phyloP scores from a whole-genome alignment of 768 basidiomycete species.

The Tubosaeta sp. region DNA sequence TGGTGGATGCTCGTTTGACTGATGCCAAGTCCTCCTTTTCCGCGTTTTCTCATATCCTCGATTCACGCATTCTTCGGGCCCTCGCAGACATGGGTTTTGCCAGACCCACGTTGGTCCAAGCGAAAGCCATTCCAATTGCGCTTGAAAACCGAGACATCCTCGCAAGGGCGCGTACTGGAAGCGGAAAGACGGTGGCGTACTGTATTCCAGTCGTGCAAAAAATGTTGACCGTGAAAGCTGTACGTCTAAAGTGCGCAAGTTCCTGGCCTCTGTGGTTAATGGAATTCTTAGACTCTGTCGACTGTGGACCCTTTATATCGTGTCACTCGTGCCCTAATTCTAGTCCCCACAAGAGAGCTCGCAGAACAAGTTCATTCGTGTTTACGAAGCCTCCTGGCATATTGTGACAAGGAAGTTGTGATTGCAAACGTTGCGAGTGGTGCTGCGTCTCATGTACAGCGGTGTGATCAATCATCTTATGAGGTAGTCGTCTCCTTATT shows the following conservation, averaged over 20 bases:
- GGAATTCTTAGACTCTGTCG: slow-evolving; percentile 30
- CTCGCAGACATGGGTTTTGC: slow-evolving; percentile 89
- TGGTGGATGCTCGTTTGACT: slow-evolving; percentile 45
- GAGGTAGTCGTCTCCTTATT: background rate
- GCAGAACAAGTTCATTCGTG: slow-evolving; percentile 84
- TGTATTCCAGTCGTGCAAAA: slow-evolving; percentile 89
- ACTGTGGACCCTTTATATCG: slow-evolving; percentile 40
- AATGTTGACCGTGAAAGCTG: slow-evolving; percentile 74
- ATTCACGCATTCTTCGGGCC: slow-evolving; percentile 79
- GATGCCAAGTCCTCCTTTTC: slow-evolving; percentile 50
- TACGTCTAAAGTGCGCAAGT: slow-evolving; percentile 36
- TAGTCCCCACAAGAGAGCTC: slow-evolving; percentile 90
- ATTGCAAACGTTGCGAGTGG: slow-evolving; percentile 77
- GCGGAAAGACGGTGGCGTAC: slow-evolving; percentile 96
- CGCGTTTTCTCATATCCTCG: slow-evolving; percentile 73
- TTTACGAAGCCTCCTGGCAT: slow-evolving; percentile 58
- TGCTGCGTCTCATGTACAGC: slow-evolving; percentile 64
- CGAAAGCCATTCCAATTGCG: slow-evolving; percentile 87
- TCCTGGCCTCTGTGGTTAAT: background rate
- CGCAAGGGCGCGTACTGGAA: slow-evolving; percentile 91
- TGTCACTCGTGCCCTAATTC: slow-evolving; percentile 69
- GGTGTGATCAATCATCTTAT: slow-evolving; percentile 38
- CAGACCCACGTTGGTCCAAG: slow-evolving; percentile 88
- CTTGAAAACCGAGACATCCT: slow-evolving; percentile 88
- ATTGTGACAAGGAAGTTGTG: slow-evolving; percentile 74